phyloP scores from a whole-genome alignment of 306 rosid species.

The Sphenostylis stenocarpa region DNA sequence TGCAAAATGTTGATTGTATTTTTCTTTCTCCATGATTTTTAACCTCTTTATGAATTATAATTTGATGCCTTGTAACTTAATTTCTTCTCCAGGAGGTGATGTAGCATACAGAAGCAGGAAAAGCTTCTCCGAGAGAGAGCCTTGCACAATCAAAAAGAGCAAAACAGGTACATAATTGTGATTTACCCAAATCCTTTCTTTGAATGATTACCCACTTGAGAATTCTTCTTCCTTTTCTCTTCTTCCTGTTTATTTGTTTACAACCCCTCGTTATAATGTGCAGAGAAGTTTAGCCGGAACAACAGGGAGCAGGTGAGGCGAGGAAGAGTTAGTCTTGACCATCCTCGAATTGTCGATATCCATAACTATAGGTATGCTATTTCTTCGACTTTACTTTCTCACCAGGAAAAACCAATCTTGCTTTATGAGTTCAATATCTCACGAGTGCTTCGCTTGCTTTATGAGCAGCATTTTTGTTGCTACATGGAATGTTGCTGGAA shows the following conservation, averaged over 20 bases:
- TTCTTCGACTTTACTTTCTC: conserved; percentile 16
- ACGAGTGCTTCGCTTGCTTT: conserved; percentile 24
- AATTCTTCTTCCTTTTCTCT: background rate
- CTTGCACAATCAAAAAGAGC: conserved; percentile 87
- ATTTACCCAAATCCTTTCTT: conserved; percentile 16
- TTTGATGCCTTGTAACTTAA: conserved; percentile 36
- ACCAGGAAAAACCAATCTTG: background rate
- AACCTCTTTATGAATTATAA: background rate
- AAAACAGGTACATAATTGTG: conserved; percentile 69
- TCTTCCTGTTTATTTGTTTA: background rate
- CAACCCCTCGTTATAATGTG: conserved; percentile 29
- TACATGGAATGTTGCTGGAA: conserved; percentile 99
- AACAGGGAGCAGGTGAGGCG: conserved; percentile 65
- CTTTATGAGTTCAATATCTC: conserved; percentile 28
- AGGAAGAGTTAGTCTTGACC: conserved; percentile 86
- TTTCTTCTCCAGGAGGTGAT: conserved; percentile 66
- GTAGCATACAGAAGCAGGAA: conserved; percentile 72
- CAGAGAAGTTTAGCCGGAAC: conserved; percentile 84
- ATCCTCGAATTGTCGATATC: conserved; percentile 91
- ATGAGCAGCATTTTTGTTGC: conserved; percentile 82
- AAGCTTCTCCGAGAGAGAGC: conserved; percentile 97
- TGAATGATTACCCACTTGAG: conserved; percentile 17
- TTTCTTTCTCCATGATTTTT: background rate
- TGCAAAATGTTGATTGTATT: too few species aligned
- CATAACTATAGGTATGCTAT: conserved; percentile 78